phyloP scores from a whole-genome alignment of 2,329 filamentous ascomycete genomes.

The Cordyceps cateniannulata region DNA sequence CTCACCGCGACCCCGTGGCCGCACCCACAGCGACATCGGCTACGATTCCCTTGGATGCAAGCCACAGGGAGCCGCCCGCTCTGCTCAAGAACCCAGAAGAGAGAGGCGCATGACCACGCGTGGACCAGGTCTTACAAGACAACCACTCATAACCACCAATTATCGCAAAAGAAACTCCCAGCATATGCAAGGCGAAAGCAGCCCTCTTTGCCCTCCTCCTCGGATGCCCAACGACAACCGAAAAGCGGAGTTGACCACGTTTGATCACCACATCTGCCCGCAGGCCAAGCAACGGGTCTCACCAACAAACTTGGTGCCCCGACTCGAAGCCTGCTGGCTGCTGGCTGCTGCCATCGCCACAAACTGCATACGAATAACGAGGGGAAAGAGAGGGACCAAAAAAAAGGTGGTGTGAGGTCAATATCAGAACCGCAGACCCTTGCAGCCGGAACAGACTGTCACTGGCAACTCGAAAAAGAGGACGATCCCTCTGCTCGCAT shows the following conservation, averaged over 20 bases:
- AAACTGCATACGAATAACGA: background rate
- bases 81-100: background rate
- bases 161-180: too few species aligned
- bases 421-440: background rate
- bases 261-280: slow-evolving; percentile 2
- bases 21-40: slow-evolving; percentile 8
- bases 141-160: too few species aligned
- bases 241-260: background rate
- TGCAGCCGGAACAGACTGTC: background rate
- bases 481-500: too few species aligned
- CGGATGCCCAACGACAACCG: slow-evolving; percentile 6
- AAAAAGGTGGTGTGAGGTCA: background rate
- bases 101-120: slow-evolving; percentile 7
- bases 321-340: slow-evolving; percentile 1
- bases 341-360: background rate
- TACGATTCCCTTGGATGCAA: background rate
- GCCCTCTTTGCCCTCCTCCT: background rate
- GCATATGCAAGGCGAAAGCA: background rate
- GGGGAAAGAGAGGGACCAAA: background rate
- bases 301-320: background rate
- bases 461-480: too few species aligned
- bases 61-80: background rate
- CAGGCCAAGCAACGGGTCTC: background rate
- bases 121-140: background rate
- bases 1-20: too few species aligned